Conservation (phyloP, 1,139 yeast genomes). For the Kodamaea suecica region DNA sequence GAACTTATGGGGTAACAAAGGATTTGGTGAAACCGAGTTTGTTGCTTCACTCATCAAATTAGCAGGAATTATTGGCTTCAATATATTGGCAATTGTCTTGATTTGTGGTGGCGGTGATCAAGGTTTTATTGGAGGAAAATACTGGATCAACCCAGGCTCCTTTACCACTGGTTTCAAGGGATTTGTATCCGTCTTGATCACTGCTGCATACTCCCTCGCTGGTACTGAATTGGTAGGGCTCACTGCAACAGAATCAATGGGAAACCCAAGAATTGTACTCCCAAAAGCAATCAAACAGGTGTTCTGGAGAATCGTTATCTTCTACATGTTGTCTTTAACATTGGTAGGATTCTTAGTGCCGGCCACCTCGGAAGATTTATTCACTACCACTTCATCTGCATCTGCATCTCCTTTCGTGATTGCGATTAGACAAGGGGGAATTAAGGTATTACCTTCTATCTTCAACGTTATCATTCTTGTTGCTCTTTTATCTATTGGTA, state of each 20-base stretch:
- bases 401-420: slow-evolving; percentile 56
- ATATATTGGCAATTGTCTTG: slow-evolving; percentile 65
- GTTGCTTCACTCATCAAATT: slow-evolving; percentile 58
- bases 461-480: slow-evolving; percentile 43
- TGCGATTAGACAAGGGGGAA: slow-evolving; percentile 54
- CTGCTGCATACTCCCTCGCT: slow-evolving; percentile 45
- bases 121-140: slow-evolving; percentile 53
- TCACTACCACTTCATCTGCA: slow-evolving; percentile 20
- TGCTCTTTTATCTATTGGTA: slow-evolving; percentile 42
- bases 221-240: slow-evolving; percentile 46
- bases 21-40: slow-evolving; percentile 70
- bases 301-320: slow-evolving; percentile 40
- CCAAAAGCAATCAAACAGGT: slow-evolving; percentile 46
- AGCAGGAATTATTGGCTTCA: slow-evolving; percentile 61
- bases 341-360: slow-evolving; percentile 44
- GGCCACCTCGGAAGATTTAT: slow-evolving; percentile 13
- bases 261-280: slow-evolving; percentile 37
- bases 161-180: slow-evolving; percentile 64
- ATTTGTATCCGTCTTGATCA: slow-evolving; percentile 37
- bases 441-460: slow-evolving; percentile 41
- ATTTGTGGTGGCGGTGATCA: slow-evolving; percentile 64
- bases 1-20: slow-evolving; percentile 59
- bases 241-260: slow-evolving; percentile 36
- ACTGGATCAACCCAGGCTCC: slow-evolving; percentile 63
- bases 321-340: slow-evolving; percentile 41